Evolutionary conservation across 1,284 basidiomycete genomes (phyloP).

Genomic region (Trametes hirsuta): DNA sequence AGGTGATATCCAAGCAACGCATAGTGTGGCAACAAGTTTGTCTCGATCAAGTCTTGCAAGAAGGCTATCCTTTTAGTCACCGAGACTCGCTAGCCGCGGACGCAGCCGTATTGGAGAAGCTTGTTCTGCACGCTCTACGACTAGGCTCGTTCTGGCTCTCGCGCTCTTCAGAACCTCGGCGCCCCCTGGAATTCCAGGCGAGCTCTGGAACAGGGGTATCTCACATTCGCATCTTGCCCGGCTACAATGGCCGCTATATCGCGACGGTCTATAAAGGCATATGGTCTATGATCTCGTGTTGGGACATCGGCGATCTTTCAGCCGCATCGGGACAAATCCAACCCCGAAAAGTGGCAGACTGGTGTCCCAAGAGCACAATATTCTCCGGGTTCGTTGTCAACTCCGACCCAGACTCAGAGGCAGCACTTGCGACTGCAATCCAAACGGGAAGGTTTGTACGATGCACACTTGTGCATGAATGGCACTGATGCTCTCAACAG

Average conservation of each 20-base stretch:
- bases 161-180: slow-evolving; percentile 30
- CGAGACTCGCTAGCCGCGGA: slow-evolving; percentile 33
- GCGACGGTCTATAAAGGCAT: slow-evolving; percentile 59
- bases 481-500: neutral
- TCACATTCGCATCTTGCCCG: slow-evolving; percentile 55
- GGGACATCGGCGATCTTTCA: slow-evolving; percentile 42
- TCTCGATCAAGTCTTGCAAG: slow-evolving; percentile 42
- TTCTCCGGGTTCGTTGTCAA: slow-evolving; percentile 57
- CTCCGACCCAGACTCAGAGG: slow-evolving; percentile 44
- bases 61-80: slow-evolving; percentile 52
- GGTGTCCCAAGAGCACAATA: slow-evolving; percentile 55
- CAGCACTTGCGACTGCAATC: slow-evolving; percentile 51
- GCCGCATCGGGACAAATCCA: neutral
- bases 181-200: slow-evolving; percentile 28
- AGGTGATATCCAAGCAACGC: slow-evolving; percentile 44
- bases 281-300: slow-evolving; percentile 57
- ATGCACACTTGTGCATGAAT: neutral
- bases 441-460: slow-evolving; percentile 26
- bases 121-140: slow-evolving; percentile 45
- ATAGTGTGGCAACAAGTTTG: slow-evolving; percentile 61
- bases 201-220: slow-evolving; percentile 47
- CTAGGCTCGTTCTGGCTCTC: slow-evolving; percentile 52
- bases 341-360: slow-evolving; percentile 42
- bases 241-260: slow-evolving; percentile 45
- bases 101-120: slow-evolving; percentile 44